Percentiles rank a stretch among this genome's conserved stretches.
Conservation (phyloP, 2,329 filamentous ascomycete species). For the Fusarium tjaetaba region DNA sequence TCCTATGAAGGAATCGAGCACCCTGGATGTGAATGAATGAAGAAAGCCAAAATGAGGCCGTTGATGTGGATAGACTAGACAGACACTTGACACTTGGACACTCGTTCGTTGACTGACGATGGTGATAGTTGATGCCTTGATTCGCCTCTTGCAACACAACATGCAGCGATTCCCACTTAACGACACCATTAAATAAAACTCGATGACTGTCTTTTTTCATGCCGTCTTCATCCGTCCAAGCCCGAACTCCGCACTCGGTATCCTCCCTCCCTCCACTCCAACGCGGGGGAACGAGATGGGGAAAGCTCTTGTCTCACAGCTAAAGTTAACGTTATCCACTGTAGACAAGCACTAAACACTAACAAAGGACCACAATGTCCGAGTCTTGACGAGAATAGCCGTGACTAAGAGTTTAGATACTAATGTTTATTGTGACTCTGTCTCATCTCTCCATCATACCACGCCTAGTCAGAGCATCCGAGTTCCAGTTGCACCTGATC, state of each 20-base stretch:
- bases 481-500: not conserved
- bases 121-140: slow-evolving; percentile 14
- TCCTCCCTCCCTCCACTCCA: not conserved
- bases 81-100: not conserved
- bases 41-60: not conserved
- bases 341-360: slow-evolving; percentile 6
- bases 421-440: slow-evolving; percentile 6
- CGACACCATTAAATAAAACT: not conserved
- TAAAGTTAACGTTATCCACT: slow-evolving; percentile 5
- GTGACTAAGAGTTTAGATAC: not conserved
- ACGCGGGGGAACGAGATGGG: slow-evolving; percentile 21
- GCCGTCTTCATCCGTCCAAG: slow-evolving; percentile 23
- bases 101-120: not conserved
- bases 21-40: slow-evolving; percentile 36
- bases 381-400: slow-evolving; percentile 17
- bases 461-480: slow-evolving; percentile 3
- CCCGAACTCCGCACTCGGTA: slow-evolving; percentile 26
- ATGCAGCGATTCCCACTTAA: slow-evolving; percentile 1
- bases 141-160: slow-evolving; percentile 25
- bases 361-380: not conserved
- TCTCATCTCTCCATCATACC: slow-evolving; percentile 19
- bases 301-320: slow-evolving; percentile 15
- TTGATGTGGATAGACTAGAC: slow-evolving; percentile 11
- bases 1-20: slow-evolving; percentile 28
- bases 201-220: not conserved